A percentile compares a stretch with the other conserved stretches of the same genome.
These are phyloP conservation scores for Quercus rubra DNA, from an alignment of 306 rosid species.

Conservation along the genomic window DNA sequence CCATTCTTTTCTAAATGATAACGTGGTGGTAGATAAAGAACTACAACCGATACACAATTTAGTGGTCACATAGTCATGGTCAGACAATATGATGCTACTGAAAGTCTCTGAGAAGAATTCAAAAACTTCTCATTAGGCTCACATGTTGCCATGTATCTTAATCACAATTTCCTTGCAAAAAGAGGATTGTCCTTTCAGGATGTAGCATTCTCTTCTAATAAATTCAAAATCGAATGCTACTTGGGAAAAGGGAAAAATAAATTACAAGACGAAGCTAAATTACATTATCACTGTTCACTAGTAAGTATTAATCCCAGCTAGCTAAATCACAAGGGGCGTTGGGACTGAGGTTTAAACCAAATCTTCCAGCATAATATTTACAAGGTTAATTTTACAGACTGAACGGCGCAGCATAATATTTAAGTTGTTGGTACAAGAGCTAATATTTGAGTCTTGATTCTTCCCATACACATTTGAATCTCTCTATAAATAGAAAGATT, in stretches of 20 bases:
- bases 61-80: too few species aligned
- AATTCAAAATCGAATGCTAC: neutral
- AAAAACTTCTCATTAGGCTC: neutral
- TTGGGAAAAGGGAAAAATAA: neutral
- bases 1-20: too few species aligned
- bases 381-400: slow-evolving; percentile 12
- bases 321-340: neutral
- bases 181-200: neutral
- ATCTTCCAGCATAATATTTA: slow-evolving; percentile 27
- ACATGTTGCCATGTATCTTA: neutral
- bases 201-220: neutral
- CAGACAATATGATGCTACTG: neutral
- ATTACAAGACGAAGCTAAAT: slow-evolving; percentile 10
- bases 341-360: neutral
- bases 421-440: slow-evolving; percentile 78
- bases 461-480: slow-evolving; percentile 91
- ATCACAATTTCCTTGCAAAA: neutral
- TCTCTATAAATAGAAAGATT: slow-evolving; percentile 83
- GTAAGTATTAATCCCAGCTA: neutral
- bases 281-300: slow-evolving; percentile 13
- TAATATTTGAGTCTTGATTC: slow-evolving; percentile 86
- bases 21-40: too few species aligned
- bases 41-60: too few species aligned
- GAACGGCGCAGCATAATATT: slow-evolving; percentile 10
- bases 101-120: neutral